A percentile compares a stretch with the other conserved stretches of the same genome.
phyloP scores from a whole-genome alignment of 2,329 filamentous ascomycete species.

The Epichloe hybrida region DNA sequence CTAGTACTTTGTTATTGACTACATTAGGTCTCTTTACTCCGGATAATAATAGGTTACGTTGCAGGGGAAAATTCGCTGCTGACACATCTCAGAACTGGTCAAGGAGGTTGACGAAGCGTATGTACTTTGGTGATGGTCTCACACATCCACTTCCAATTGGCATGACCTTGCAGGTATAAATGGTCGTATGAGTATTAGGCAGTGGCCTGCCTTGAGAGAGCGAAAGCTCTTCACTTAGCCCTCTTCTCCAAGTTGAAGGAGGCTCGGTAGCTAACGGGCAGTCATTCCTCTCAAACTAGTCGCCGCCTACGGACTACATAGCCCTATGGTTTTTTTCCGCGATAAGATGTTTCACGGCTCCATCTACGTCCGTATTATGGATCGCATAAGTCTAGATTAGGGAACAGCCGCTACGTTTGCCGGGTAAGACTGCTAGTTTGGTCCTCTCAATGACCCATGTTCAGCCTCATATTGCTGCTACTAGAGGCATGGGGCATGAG shows the following conservation, averaged over 20 bases:
- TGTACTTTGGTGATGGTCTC: not conserved
- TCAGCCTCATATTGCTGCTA: not conserved
- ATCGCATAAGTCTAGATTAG: not conserved
- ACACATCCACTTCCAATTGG: not conserved
- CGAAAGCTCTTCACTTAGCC: not conserved
- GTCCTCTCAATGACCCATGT: not conserved
- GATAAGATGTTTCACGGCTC: not conserved
- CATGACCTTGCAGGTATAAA: not conserved
- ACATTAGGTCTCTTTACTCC: not conserved
- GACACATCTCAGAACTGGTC: not conserved
- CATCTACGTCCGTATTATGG: not conserved
- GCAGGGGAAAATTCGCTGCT: not conserved
- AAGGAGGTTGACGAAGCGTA: not conserved
- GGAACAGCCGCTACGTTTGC: not conserved
- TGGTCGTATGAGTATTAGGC: not conserved
- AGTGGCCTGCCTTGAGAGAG: not conserved
- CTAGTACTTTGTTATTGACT: not conserved
- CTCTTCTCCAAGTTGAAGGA: not conserved
- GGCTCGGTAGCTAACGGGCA: not conserved
- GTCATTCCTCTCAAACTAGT: not conserved
- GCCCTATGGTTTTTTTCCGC: not conserved
- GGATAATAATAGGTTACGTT: not conserved
- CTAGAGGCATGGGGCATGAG: constrained; percentile 14
- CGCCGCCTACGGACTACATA: not conserved
- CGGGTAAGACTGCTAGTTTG: not conserved